A percentile compares a stretch with the other conserved stretches of the same genome.
Evolutionary conservation across 768 basidiomycete species (phyloP).

Genomic region (Mycena rosella): DNA sequence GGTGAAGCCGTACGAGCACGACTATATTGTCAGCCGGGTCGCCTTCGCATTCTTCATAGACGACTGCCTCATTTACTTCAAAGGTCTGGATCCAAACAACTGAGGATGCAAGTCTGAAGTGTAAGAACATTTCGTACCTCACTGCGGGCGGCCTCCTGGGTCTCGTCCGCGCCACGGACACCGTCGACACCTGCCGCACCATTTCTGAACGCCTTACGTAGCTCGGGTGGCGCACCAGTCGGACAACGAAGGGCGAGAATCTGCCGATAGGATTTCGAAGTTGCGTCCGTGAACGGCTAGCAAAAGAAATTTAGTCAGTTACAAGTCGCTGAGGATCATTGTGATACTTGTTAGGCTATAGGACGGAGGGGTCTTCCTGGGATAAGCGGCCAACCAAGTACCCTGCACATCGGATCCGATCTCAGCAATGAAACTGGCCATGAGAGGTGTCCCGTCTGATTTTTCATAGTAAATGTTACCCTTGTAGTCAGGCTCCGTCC

Average conservation of each 20-base stretch:
- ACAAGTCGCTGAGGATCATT: too few species aligned
- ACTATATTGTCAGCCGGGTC: too few species aligned
- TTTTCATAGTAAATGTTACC: not conserved
- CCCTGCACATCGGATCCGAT: constrained; percentile 5
- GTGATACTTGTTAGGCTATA: not conserved
- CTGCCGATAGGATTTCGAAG: constrained; percentile 4
- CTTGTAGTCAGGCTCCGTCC: not conserved
- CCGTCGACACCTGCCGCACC: not conserved
- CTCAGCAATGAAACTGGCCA: constrained; percentile 8
- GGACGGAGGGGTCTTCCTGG: not conserved
- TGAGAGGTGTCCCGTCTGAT: not conserved
- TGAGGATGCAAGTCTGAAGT: too few species aligned
- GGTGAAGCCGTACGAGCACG: too few species aligned
- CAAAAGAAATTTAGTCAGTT: not conserved
- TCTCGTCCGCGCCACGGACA: too few species aligned
- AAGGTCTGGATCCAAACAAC: too few species aligned
- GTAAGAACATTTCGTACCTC: too few species aligned
- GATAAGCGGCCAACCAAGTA: constrained; percentile 11
- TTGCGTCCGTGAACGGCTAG: not conserved
- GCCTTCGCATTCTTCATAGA: too few species aligned
- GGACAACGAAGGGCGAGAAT: constrained; percentile 5
- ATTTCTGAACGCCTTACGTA: not conserved
- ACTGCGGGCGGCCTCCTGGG: too few species aligned
- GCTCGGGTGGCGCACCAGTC: not conserved
- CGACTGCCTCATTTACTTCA: too few species aligned